Base-by-base conservation (phyloP, 2,329 filamentous ascomycete genomes). In the Byssoonygena ceratinophila region DNA sequence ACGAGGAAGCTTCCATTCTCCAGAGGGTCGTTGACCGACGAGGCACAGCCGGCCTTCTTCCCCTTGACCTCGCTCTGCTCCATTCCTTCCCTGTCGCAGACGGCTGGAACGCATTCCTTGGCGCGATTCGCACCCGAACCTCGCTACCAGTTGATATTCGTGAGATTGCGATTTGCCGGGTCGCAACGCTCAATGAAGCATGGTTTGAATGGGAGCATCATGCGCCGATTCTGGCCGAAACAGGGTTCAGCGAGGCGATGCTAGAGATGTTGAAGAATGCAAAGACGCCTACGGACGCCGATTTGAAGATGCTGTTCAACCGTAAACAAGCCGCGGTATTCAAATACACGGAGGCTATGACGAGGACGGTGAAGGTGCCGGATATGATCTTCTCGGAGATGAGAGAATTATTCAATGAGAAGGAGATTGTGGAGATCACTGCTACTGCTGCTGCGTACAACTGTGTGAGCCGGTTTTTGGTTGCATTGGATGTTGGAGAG, bases 141-240 rank as follows among this genome's bases (percentile, higher is more conserved):
- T 73, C 70, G 11, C 67, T 80, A 2, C 62, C 74, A 2, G 65
- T 69, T 2, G 63, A 70, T 31, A 61, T 88, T 50, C 81, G 85
- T 59, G 87, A 94, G 72, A 74, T 90, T 16, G 83, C 85, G 58
- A 90, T 94, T 60, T 87, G 81, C 62, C 79, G 87, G 46, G 85
- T 94, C 12, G 88, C 88, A 11, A 82, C 84, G 14, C 77, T 87
- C 61, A 94, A 94, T 68, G 69, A 76, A 16, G 88, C 88, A 1
- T 87, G 84, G 81, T 94, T 89, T 68, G 88, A 94, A 67, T 94
- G 86, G 87, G 78, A 72, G 32, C 80, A 87, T 51, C 88, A 94
- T 64, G 82, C 82, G 14, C 87, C 87, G 1, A 71, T 91, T n/a
- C 74, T 91, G 12, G 76, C 77, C 3, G 71, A 74, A 7, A 70